Evolutionary conservation across 352 stramenopile genomes (phyloP).

Genomic region (Globisporangium paddicum): DNA sequence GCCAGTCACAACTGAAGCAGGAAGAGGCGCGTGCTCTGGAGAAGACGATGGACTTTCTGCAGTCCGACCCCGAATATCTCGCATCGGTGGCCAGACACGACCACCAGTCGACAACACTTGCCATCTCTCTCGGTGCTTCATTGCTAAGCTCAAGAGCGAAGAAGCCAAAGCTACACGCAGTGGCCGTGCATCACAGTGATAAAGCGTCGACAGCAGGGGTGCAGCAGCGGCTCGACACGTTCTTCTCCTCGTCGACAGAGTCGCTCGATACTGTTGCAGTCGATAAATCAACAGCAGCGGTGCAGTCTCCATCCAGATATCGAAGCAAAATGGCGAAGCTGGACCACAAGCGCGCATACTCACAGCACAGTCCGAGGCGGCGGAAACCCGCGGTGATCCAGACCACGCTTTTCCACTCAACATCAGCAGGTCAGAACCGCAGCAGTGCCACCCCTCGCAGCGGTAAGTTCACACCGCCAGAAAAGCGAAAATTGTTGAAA

Average conservation of each 20-base stretch:
- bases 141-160: background rate
- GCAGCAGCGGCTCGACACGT: conserved; percentile 39
- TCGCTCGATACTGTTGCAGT: background rate
- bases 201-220: background rate
- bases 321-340: conserved; percentile 17
- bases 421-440: conserved; percentile 13
- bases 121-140: background rate
- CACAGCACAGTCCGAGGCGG: conserved; percentile 24
- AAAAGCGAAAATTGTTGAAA: conserved; percentile 1
- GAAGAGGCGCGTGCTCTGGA: conserved; percentile 33
- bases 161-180: background rate
- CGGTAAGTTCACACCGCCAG: background rate
- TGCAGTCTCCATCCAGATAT: conserved; percentile 3
- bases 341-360: conserved; percentile 21
- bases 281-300: background rate
- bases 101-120: background rate
- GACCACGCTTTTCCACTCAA: conserved; percentile 25
- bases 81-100: conserved; percentile 7
- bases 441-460: background rate
- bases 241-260: conserved; percentile 21
- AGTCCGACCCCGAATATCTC: conserved; percentile 42
- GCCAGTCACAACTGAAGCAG: conserved; percentile 25
- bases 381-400: conserved; percentile 26
- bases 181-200: background rate
- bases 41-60: conserved; percentile 51